Evolutionary conservation across 2,329 filamentous ascomycete genomes (phyloP).

Genomic region (Fusarium nodosum): DNA sequence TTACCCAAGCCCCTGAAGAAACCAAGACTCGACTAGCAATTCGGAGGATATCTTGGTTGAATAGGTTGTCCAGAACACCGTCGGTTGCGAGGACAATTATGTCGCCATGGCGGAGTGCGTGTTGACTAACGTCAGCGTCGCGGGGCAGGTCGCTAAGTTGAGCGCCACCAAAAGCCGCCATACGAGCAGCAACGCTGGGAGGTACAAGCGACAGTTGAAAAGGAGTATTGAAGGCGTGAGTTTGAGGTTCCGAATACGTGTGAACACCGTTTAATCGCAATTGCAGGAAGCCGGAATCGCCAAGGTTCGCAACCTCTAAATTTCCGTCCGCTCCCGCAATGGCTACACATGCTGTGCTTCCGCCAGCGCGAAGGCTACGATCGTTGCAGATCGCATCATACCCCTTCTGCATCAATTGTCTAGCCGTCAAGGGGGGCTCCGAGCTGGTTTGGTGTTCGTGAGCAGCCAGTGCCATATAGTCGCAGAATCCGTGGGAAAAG

Average conservation of each 20-base stretch:
- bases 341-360: conserved; percentile 92
- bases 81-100: conserved; percentile 95
- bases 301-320: conserved; percentile 91
- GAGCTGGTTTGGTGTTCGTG: conserved; percentile 64
- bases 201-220: conserved; percentile 94
- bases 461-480: conserved; percentile 88
- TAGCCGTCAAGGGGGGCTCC: conserved; percentile 67
- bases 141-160: conserved; percentile 86
- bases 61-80: conserved; percentile 96
- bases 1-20: conserved; percentile 78
- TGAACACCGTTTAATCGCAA: conserved; percentile 88
- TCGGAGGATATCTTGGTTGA: conserved; percentile 87
- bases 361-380: conserved; percentile 80
- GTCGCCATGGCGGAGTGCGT: conserved; percentile 87
- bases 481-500: conserved; percentile 93
- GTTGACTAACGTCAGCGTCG: conserved; percentile 84
- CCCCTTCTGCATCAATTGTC: conserved; percentile 81
- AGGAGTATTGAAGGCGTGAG: conserved; percentile 97
- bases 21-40: conserved; percentile 85
- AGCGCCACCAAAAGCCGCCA: conserved; percentile 84
- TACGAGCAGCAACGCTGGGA: conserved; percentile 80
- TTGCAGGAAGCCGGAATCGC: conserved; percentile 93
- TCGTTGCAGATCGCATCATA: conserved; percentile 87
- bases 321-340: conserved; percentile 79
- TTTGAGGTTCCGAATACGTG: conserved; percentile 86